These are phyloP conservation scores for Houttuynia cordata DNA, from an alignment of 164 flowering plant species.

Conservation along the genomic window DNA sequence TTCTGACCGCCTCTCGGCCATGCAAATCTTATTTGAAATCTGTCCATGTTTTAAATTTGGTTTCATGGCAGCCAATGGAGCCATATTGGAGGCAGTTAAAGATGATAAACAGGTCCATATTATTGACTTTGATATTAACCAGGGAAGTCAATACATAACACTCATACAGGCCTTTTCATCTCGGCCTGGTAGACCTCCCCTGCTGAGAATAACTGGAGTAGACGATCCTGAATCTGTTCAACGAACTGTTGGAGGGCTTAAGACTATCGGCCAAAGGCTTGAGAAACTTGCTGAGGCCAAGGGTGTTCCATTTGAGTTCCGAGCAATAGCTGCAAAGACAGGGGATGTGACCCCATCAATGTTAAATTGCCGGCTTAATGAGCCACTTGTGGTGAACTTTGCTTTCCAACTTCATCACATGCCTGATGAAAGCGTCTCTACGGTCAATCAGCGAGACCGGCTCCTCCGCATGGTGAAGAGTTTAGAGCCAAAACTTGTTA, in stretches of 20 bases:
- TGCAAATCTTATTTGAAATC: conserved; percentile 92
- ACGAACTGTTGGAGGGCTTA: conserved; percentile 70
- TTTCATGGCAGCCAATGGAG: conserved; percentile 87
- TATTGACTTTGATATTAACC: conserved; percentile 87
- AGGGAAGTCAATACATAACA: conserved; percentile 86
- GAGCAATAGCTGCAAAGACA: conserved; percentile 45
- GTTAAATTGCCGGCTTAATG: conserved; percentile 46
- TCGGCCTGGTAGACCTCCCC: conserved; percentile 35
- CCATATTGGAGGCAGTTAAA: conserved; percentile 61
- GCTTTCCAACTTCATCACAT: conserved; percentile 98
- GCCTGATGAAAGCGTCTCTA: conserved; percentile 98
- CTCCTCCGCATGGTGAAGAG: conserved; percentile 86
- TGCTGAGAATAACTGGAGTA: conserved; percentile 69
- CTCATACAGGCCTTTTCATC: conserved; percentile 59
- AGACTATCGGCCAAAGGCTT: conserved; percentile 58
- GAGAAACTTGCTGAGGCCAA: conserved; percentile 55
- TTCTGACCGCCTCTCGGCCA: conserved; percentile 77
- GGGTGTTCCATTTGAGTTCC: conserved; percentile 60
- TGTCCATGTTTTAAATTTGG: conserved; percentile 98
- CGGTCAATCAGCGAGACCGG: conserved; percentile 68
- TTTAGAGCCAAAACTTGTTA: conserved; percentile 78
- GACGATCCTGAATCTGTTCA: conserved; percentile 96
- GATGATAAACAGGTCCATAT: conserved; percentile 68
- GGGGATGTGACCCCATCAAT: conserved; percentile 49
- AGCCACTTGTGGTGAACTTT: conserved; percentile 78